These are phyloP conservation scores for Vararia minispora DNA, from an alignment of 768 basidiomycete genomes.

Conservation along the genomic window DNA sequence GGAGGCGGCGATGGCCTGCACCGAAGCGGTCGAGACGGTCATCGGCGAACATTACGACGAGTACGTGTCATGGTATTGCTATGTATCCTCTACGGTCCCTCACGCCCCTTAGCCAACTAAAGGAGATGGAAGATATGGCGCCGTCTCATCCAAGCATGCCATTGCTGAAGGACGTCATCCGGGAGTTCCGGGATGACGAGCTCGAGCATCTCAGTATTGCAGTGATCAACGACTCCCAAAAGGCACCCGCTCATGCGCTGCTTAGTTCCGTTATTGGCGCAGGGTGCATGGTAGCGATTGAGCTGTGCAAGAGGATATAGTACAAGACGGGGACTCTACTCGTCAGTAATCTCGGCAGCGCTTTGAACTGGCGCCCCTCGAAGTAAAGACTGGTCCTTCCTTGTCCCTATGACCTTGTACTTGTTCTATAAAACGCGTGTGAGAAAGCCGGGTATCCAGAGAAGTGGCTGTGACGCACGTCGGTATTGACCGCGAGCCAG, in stretches of 20 bases:
- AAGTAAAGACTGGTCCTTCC: constrained; percentile 31
- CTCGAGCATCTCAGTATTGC: constrained; percentile 90
- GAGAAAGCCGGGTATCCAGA: too few relatives aligned
- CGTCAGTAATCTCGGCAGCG: constrained; percentile 5
- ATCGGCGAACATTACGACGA: constrained; percentile 99
- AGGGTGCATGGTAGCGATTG: constrained; percentile 86
- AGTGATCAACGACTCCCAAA: constrained; percentile 77
- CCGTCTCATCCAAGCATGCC: constrained; percentile 69
- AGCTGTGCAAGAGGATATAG: constrained; percentile 75
- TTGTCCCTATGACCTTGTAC: constrained; percentile 45
- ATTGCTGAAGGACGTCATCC: constrained; percentile 58
- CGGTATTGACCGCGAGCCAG: constrained; percentile 29
- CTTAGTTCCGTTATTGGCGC: constrained; percentile 75
- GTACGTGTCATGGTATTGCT: constrained; percentile 36
- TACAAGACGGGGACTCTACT: constrained; percentile 8
- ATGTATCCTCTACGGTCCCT: neutral
- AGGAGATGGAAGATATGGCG: constrained; percentile 52
- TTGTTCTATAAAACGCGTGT: constrained; percentile 34
- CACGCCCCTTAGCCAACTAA: constrained; percentile 55
- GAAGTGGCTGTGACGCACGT: constrained; percentile 22
- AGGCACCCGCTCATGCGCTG: constrained; percentile 85
- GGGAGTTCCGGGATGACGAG: constrained; percentile 89
- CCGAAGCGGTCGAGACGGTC: constrained; percentile 94
- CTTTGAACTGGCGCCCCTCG: constrained; percentile 1
- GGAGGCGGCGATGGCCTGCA: constrained; percentile 97